Evolutionary conservation across 2,329 filamentous ascomycete species (phyloP).

Genomic region (Epichloe brachyelytri): DNA sequence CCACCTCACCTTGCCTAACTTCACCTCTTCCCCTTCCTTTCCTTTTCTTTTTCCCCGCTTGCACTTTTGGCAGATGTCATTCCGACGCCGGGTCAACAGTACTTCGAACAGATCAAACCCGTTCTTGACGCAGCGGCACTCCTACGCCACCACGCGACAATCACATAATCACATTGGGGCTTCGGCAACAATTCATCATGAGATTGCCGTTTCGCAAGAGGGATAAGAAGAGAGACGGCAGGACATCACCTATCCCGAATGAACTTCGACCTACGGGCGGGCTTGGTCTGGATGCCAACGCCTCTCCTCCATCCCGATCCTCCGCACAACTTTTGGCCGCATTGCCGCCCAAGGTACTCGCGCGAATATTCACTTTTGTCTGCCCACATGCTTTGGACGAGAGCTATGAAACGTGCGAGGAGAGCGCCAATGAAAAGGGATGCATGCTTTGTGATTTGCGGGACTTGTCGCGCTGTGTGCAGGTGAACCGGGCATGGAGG

Average conservation of each 20-base stretch:
- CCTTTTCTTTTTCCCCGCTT: too few species aligned
- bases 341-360: conserved; percentile 57
- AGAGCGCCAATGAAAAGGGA: conserved; percentile 61
- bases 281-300: conserved; percentile 12
- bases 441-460: conserved; percentile 93
- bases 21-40: too few species aligned
- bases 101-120: neutral
- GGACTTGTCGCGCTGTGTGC: conserved; percentile 68
- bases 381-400: conserved; percentile 73
- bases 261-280: conserved; percentile 16
- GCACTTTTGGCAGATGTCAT: too few species aligned
- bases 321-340: conserved; percentile 33
- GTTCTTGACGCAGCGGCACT: too few species aligned
- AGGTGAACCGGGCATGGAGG: conserved; percentile 63
- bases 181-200: conserved; percentile 14
- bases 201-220: conserved; percentile 25
- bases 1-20: too few species aligned
- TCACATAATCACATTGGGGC: neutral
- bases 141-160: too few species aligned
- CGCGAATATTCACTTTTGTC: conserved; percentile 66
- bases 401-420: conserved; percentile 71
- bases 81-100: neutral
- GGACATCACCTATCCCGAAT: conserved; percentile 12
- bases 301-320: conserved; percentile 24
- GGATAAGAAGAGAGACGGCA: conserved; percentile 22